Conservation (phyloP, 257 asterid species). For the Fraxinus pennsylvanica region DNA sequence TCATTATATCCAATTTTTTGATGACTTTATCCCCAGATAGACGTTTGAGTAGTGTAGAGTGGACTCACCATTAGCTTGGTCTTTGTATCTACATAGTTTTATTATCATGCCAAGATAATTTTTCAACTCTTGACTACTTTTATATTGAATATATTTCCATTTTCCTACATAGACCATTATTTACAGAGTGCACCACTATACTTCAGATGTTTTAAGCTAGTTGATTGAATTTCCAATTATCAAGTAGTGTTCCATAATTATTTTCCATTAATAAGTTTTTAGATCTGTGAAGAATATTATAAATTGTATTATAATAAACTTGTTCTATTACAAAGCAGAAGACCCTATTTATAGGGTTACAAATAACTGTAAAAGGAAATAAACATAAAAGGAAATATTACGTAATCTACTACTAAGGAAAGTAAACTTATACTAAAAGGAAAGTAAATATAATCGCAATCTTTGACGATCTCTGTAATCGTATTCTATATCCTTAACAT, state of each 20-base stretch:
- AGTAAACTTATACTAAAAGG: too few species aligned
- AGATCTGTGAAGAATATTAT: too few species aligned
- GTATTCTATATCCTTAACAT: too few species aligned
- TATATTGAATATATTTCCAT: slow-evolving; percentile 5
- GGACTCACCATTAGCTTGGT: neutral
- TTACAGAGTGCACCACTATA: slow-evolving; percentile 2
- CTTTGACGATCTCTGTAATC: too few species aligned
- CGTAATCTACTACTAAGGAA: too few species aligned
- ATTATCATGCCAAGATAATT: neutral
- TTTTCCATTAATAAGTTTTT: neutral
- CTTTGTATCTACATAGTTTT: neutral
- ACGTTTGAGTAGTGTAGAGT: slow-evolving; percentile 13
- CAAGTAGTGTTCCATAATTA: neutral
- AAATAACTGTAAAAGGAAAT: too few species aligned
- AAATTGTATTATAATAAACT: too few species aligned
- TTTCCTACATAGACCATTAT: neutral
- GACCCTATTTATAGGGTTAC: too few species aligned
- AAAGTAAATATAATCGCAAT: too few species aligned
- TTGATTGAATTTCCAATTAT: neutral
- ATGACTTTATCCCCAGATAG: slow-evolving; percentile 15
- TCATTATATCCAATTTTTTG: slow-evolving; percentile 16
- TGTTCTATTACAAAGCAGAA: too few species aligned
- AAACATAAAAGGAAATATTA: too few species aligned
- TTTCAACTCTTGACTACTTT: slow-evolving; percentile 9
- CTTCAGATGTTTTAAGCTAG: neutral